phyloP scores from a whole-genome alignment of 208 protist genomes.

The Histomonas meleagridis region DNA sequence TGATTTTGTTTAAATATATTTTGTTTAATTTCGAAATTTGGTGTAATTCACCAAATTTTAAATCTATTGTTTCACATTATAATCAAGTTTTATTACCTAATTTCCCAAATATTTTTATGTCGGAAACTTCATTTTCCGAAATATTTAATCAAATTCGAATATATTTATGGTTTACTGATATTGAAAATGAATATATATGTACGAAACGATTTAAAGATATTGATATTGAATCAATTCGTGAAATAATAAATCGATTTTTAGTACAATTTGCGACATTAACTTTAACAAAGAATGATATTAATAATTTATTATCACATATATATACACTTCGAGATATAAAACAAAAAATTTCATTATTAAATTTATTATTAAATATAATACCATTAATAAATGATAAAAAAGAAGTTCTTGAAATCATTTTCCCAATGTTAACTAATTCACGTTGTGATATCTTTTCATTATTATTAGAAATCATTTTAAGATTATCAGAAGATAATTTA shows the following conservation, averaged over 20 bases:
- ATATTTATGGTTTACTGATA: background rate
- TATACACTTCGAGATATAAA: background rate
- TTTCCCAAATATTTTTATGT: background rate
- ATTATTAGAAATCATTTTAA: background rate
- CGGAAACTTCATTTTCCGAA: background rate
- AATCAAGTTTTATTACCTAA: background rate
- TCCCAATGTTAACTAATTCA: background rate
- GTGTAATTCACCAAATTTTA: background rate
- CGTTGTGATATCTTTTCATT: background rate
- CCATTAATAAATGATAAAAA: background rate
- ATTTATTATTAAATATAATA: background rate
- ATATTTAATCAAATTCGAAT: background rate
- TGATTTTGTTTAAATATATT: background rate
- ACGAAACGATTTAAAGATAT: background rate
- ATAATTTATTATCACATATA: background rate
- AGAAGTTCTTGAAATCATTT: background rate
- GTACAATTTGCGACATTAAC: background rate
- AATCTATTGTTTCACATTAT: background rate
- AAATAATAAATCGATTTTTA: background rate
- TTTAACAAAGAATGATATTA: background rate
- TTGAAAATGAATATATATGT: background rate
- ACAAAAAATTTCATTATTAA: background rate
- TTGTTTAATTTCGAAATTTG: background rate
- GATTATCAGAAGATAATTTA: background rate
- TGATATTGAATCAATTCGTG: background rate